Evolutionary conservation across 805 yeast genomes (phyloP).

Genomic region (Spathaspora girioi): DNA sequence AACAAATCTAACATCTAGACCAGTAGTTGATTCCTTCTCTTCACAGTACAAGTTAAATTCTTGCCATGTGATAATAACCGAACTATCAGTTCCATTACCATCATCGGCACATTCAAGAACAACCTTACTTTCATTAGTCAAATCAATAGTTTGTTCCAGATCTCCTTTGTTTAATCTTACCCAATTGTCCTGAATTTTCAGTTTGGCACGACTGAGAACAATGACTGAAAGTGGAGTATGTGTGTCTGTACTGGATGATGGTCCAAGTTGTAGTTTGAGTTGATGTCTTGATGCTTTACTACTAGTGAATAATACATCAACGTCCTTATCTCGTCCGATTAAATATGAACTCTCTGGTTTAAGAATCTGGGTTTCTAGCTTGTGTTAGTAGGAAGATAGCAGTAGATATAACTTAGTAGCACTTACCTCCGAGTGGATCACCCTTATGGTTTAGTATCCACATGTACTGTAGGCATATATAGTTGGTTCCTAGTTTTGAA

Average conservation of each 20-base stretch:
- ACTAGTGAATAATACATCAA: conserved; percentile 24
- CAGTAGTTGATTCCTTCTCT: background rate
- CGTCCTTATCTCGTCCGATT: conserved; percentile 28
- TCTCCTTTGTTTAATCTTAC: conserved; percentile 16
- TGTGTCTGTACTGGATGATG: background rate
- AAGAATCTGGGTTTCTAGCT: conserved; percentile 6
- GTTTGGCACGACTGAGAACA: conserved; percentile 27
- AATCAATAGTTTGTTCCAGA: background rate
- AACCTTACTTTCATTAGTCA: conserved; percentile 5
- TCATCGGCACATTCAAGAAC: conserved; percentile 7
- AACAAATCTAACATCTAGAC: conserved; percentile 11
- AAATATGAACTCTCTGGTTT: conserved; percentile 11
- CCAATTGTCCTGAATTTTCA: conserved; percentile 22
- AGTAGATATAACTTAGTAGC: background rate
- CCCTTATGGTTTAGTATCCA: conserved; percentile 8
- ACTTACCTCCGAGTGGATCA: conserved; percentile 9
- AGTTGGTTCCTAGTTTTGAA: background rate
- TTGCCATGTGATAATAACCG: conserved; percentile 17
- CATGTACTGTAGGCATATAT: conserved; percentile 1
- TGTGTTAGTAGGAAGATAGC: background rate
- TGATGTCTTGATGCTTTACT: conserved; percentile 29
- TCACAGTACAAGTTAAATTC: conserved; percentile 11
- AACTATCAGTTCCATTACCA: conserved; percentile 9
- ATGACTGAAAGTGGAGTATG: conserved; percentile 14
- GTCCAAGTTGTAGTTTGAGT: conserved; percentile 16